These are phyloP conservation scores for Suaeda aralocaspica DNA, from an alignment of 148 eudicot genomes.

Conservation along the genomic window DNA sequence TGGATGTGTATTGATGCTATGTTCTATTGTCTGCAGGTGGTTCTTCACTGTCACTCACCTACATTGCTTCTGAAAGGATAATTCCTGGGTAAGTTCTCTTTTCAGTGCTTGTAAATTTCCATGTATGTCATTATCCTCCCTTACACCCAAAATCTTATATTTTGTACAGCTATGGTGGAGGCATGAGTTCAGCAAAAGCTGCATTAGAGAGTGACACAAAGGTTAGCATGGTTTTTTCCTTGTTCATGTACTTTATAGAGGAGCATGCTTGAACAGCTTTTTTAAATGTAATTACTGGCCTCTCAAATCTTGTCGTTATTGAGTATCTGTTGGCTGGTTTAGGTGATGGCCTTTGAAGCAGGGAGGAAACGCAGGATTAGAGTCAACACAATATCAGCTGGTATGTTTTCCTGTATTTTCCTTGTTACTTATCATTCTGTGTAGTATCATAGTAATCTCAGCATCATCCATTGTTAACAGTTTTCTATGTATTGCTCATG, in stretches of 20 bases:
- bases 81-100: constrained; percentile 74
- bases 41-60: constrained; percentile 85
- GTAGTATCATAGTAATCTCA: no score
- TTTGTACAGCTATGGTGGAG: constrained; percentile 79
- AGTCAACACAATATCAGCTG: constrained; percentile 97
- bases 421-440: neutral
- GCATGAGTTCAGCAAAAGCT: constrained; percentile 98
- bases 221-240: constrained; percentile 34
- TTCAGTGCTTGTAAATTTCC: neutral
- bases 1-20: neutral
- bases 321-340: constrained; percentile 16
- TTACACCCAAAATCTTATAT: constrained; percentile 6
- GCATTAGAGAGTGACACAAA: constrained; percentile 94
- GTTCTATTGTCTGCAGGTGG: constrained; percentile 56
- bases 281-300: neutral
- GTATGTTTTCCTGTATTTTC: constrained; percentile 31
- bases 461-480: no score
- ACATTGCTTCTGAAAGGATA: constrained; percentile 90
- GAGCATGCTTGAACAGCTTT: neutral
- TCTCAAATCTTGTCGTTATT: neutral
- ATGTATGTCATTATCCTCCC: constrained; percentile 1
- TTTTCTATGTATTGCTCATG: no score
- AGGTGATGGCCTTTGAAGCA: constrained; percentile 96
- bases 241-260: neutral
- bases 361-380: constrained; percentile 80